phyloP scores from a whole-genome alignment of 805 yeast species.

The Saturnispora ahearnii region DNA sequence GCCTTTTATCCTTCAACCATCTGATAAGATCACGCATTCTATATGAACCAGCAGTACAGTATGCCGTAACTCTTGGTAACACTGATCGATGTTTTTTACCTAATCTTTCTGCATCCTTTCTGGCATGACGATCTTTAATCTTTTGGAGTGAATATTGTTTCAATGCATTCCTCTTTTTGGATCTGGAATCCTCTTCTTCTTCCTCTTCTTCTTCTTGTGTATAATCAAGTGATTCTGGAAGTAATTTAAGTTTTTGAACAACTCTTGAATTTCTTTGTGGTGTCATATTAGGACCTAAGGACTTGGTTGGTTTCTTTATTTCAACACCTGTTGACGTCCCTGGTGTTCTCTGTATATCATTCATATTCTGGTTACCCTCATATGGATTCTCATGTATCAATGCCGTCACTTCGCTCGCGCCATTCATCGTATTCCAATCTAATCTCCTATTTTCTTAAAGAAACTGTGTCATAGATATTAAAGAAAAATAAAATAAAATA shows the following conservation, averaged over 20 bases:
- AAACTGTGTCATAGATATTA: no score
- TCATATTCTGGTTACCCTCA: background rate
- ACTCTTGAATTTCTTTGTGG: conserved; percentile 71
- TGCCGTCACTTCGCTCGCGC: background rate
- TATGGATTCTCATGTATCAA: conserved; percentile 4
- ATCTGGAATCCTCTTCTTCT: conserved; percentile 11
- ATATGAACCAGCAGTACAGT: conserved; percentile 91
- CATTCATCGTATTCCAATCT: background rate
- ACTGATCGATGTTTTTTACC: conserved; percentile 80
- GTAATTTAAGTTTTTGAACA: conserved; percentile 59
- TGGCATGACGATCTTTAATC: conserved; percentile 79
- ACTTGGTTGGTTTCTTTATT: conserved; percentile 21
- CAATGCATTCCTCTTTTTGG: conserved; percentile 30
- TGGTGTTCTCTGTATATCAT: background rate
- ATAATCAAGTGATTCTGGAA: conserved; percentile 49
- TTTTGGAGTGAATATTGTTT: conserved; percentile 55
- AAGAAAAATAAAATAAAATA: no score
- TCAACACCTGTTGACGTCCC: background rate
- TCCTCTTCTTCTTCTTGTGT: conserved; percentile 18
- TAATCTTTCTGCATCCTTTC: conserved; percentile 87
- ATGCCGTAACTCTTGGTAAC: conserved; percentile 90
- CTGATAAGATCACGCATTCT: conserved; percentile 77
- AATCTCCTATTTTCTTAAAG: background rate
- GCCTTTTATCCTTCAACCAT: conserved; percentile 74
- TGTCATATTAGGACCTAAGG: conserved; percentile 43